Conservation (phyloP, 1,139 yeast species). For the Spathaspora sp. region DNA sequence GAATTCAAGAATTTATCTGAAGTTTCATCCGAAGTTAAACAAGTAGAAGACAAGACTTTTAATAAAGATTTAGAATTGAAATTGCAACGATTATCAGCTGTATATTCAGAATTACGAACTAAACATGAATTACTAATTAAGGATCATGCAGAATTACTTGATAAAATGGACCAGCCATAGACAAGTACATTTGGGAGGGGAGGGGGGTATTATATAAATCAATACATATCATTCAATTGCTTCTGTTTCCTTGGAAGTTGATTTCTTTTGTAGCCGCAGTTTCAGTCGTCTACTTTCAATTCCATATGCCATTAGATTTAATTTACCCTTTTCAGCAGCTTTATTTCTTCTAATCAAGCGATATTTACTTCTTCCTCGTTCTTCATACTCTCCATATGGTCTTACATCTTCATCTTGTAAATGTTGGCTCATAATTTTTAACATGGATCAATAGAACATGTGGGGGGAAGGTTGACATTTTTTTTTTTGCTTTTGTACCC, state of each 20-base stretch:
- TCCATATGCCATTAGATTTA: not conserved
- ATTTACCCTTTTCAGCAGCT: not conserved
- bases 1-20: slow-evolving; percentile 44
- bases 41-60: slow-evolving; percentile 12
- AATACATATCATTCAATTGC: not conserved
- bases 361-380: not conserved
- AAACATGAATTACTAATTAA: slow-evolving; percentile 60
- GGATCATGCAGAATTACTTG: slow-evolving; percentile 46
- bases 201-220: too few species aligned
- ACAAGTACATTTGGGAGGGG: too few species aligned
- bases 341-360: not conserved
- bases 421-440: not conserved
- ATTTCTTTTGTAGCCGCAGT: not conserved
- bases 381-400: slow-evolving; percentile 2
- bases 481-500: not conserved
- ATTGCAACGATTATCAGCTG: slow-evolving; percentile 50
- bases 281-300: slow-evolving; percentile 1
- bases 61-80: slow-evolving; percentile 40
- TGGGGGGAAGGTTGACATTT: not conserved
- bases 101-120: slow-evolving; percentile 57
- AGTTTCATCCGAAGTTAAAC: slow-evolving; percentile 35
- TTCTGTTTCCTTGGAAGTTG: not conserved
- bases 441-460: slow-evolving; percentile 1
- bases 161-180: slow-evolving; percentile 2
- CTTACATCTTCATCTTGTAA: not conserved